phyloP scores from a whole-genome alignment of 78 protist species.

The Dictyostelium brefeldianum region DNA sequence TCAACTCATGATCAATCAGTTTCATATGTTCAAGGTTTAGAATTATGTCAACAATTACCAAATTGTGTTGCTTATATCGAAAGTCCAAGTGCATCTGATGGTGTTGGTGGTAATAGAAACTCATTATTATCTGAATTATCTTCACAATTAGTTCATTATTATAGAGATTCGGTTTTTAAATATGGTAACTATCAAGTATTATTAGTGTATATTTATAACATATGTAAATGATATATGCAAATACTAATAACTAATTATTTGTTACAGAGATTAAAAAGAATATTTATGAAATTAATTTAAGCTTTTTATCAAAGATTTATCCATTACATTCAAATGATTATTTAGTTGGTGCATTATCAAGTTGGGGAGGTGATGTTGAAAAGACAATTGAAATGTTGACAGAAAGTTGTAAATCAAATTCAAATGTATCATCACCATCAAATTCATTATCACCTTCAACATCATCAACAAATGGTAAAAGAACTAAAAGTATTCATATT shows the following conservation, averaged over 20 bases:
- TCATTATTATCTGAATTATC: conserved; percentile 48
- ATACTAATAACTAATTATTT: neutral
- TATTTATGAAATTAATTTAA: conserved; percentile 13
- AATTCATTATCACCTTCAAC: neutral
- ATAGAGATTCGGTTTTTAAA: conserved; percentile 14
- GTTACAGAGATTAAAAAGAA: conserved; percentile 28
- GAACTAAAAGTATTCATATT: conserved; percentile 12
- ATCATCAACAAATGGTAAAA: neutral
- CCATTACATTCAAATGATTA: conserved; percentile 34
- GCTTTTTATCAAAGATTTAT: conserved; percentile 47
- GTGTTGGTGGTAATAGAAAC: conserved; percentile 76
- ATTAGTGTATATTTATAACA: neutral
- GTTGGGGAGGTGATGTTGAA: conserved; percentile 57
- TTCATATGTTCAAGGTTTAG: conserved; percentile 53
- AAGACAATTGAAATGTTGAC: conserved; percentile 36
- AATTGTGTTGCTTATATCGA: conserved; percentile 67
- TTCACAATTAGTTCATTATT: conserved; percentile 37
- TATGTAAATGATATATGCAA: neutral
- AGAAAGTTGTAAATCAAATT: neutral
- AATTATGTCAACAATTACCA: conserved; percentile 2
- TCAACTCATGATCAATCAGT: neutral
- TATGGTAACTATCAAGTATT: neutral
- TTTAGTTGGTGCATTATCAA: neutral
- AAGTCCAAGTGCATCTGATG: conserved; percentile 49
- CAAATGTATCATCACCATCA: neutral